phyloP scores from a whole-genome alignment of 2,329 filamentous ascomycete species.

The Decorospora gaudefroyi region DNA sequence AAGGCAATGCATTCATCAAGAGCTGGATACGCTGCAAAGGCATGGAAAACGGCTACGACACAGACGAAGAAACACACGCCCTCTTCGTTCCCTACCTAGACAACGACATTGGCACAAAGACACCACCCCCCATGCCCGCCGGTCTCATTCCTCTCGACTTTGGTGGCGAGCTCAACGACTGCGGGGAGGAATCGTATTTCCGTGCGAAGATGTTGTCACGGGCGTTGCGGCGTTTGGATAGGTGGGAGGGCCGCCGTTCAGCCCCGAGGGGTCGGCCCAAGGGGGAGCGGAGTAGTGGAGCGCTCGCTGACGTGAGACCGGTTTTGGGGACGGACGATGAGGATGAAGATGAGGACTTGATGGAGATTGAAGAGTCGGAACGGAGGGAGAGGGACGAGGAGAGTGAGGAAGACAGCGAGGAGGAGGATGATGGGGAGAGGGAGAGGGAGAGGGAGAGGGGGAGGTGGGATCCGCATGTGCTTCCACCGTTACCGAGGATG shows the following conservation, averaged over 20 bases:
- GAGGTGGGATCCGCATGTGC: slow-evolving; percentile 26
- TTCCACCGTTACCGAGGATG: slow-evolving; percentile 27
- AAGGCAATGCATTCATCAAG: slow-evolving; percentile 69
- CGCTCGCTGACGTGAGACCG: background rate
- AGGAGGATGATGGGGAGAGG: slow-evolving; percentile 13
- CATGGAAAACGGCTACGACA: slow-evolving; percentile 54
- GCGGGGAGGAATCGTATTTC: slow-evolving; percentile 72
- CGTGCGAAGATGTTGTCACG: slow-evolving; percentile 70
- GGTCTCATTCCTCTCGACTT: slow-evolving; percentile 65
- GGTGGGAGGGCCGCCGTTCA: slow-evolving; percentile 63
- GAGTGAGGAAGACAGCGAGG: slow-evolving; percentile 12
- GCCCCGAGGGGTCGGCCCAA: slow-evolving; percentile 35
- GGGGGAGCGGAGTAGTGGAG: slow-evolving; percentile 13
- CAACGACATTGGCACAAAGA: slow-evolving; percentile 34
- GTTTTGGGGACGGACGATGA: slow-evolving; percentile 6
- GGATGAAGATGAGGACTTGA: slow-evolving; percentile 23
- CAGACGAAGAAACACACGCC: slow-evolving; percentile 46
- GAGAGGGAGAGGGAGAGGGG: slow-evolving; percentile 7
- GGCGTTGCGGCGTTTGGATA: slow-evolving; percentile 65
- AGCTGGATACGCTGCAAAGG: slow-evolving; percentile 66
- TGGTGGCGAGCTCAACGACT: slow-evolving; percentile 67
- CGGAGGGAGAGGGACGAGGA: slow-evolving; percentile 13
- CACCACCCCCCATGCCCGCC: slow-evolving; percentile 44
- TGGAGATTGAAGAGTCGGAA: slow-evolving; percentile 38
- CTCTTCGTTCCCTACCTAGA: slow-evolving; percentile 47